Percentiles rank a stretch among this genome's conserved stretches.
Conservation (phyloP, 495 filamentous ascomycete genomes). For the Recurvomyces mirabilis region DNA sequence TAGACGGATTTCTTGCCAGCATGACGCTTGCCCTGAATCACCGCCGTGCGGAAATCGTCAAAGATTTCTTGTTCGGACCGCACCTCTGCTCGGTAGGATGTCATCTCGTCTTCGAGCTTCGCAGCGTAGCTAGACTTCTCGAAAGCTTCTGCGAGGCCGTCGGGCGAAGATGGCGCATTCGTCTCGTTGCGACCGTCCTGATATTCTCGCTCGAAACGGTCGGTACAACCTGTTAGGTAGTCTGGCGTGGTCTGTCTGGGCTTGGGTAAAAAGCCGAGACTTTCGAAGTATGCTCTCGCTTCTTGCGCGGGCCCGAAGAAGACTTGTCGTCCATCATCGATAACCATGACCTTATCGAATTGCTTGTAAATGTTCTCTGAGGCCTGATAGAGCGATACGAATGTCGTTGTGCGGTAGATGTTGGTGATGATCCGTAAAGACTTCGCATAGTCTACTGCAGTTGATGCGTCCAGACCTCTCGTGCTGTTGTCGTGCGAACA, state of each 20-base stretch:
- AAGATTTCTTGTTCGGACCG: constrained; percentile 51
- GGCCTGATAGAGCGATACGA: constrained; percentile 75
- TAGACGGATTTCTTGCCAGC: constrained; percentile 64
- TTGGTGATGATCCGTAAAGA: constrained; percentile 68
- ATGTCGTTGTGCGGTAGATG: constrained; percentile 66
- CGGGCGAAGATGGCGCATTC: constrained; percentile 56
- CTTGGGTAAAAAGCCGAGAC: constrained; percentile 64
- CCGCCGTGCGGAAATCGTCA: constrained; percentile 67
- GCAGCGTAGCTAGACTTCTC: constrained; percentile 47
- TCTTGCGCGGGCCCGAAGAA: constrained; percentile 65
- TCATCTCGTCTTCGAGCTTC: constrained; percentile 54
- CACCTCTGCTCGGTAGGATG: constrained; percentile 48
- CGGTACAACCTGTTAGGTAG: constrained; percentile 74
- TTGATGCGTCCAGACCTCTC: constrained; percentile 71
- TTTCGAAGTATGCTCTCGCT: constrained; percentile 69
- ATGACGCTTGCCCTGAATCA: constrained; percentile 63
- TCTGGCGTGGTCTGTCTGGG: constrained; percentile 79
- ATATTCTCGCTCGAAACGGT: constrained; percentile 72
- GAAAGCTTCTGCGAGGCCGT: constrained; percentile 56
- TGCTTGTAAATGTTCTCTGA: constrained; percentile 72
- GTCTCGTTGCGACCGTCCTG: constrained; percentile 46
- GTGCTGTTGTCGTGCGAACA: constrained; percentile 78
- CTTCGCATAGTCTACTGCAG: constrained; percentile 64
- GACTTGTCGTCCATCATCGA: constrained; percentile 65
- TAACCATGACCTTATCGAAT: constrained; percentile 73